These are phyloP conservation scores for Detonula confervacea DNA, from an alignment of 352 stramenopile species.

Conservation along the genomic window DNA sequence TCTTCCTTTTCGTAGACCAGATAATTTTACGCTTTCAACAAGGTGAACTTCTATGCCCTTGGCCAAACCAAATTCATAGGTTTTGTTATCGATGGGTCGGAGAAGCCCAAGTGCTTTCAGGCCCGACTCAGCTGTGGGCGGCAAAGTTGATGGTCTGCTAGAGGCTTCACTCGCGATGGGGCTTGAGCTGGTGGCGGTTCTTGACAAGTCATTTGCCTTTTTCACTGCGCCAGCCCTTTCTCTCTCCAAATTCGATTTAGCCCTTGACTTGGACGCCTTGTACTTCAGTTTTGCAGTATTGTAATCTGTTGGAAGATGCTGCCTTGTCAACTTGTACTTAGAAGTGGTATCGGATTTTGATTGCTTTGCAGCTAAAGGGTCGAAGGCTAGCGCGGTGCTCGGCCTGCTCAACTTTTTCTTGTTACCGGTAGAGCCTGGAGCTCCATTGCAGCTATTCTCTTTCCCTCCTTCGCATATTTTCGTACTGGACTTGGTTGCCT, in stretches of 20 bases:
- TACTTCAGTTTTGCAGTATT: constrained; percentile 32
- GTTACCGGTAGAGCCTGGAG: neutral
- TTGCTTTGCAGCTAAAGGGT: neutral
- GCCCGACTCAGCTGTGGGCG: constrained; percentile 22
- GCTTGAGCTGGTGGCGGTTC: neutral
- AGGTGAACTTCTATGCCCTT: constrained; percentile 50
- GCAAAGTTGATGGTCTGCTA: neutral
- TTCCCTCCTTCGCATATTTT: constrained; percentile 11
- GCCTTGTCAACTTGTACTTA: neutral
- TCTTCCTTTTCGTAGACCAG: constrained; percentile 36
- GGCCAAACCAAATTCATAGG: constrained; percentile 41
- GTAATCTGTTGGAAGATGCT: constrained; percentile 8
- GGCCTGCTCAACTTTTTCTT: neutral
- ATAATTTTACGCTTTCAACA: constrained; percentile 56
- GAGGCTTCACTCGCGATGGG: neutral
- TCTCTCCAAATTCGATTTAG: neutral
- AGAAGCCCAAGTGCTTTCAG: constrained; percentile 27
- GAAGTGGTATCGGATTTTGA: neutral
- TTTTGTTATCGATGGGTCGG: constrained; percentile 28
- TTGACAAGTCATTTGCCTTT: neutral
- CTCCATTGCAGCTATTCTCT: constrained; percentile 20
- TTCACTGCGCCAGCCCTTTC: neutral
- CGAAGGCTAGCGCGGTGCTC: constrained; percentile 8
- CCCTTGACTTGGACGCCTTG: constrained; percentile 21
- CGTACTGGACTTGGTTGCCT: constrained; percentile 2